Evolutionary conservation across 1,139 yeast genomes (phyloP).

Genomic region (Yamadazyma sp.): DNA sequence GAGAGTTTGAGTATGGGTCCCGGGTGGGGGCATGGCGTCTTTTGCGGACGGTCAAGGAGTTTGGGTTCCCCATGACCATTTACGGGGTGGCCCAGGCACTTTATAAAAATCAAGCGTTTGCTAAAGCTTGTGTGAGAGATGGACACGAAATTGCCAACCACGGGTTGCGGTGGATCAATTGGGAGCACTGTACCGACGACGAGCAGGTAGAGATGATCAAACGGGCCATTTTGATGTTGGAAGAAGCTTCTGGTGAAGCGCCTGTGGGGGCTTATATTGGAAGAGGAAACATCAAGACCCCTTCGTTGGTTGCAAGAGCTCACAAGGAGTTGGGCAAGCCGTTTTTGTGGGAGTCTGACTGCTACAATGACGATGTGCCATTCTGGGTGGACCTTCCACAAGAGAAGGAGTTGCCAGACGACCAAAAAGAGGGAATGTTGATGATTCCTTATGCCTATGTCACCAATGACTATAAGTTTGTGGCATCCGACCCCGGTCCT

Average conservation of each 20-base stretch:
- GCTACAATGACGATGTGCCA: slow-evolving; percentile 35
- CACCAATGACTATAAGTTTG: slow-evolving; percentile 31
- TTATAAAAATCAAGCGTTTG: slow-evolving; percentile 14
- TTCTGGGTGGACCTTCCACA: slow-evolving; percentile 31
- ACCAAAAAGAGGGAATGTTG: slow-evolving; percentile 26
- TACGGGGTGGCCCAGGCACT: slow-evolving; percentile 17
- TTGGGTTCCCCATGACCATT: slow-evolving; percentile 14
- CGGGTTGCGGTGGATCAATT: slow-evolving; percentile 15
- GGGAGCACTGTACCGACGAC: slow-evolving; percentile 19
- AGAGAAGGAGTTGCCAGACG: slow-evolving; percentile 16
- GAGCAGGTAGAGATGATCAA: slow-evolving; percentile 29
- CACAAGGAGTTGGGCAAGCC: slow-evolving; percentile 28
- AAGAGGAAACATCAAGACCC: slow-evolving; percentile 27
- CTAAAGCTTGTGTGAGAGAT: slow-evolving; percentile 17
- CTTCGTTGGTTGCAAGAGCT: slow-evolving; percentile 28
- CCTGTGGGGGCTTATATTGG: slow-evolving; percentile 37
- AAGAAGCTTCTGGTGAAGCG: slow-evolving; percentile 25
- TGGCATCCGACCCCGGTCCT: slow-evolving; percentile 20
- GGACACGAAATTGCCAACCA: slow-evolving; percentile 18
- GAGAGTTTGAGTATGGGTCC: slow-evolving; percentile 19
- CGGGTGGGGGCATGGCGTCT: slow-evolving; percentile 17
- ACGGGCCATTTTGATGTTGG: slow-evolving; percentile 23
- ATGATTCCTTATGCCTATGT: slow-evolving; percentile 35
- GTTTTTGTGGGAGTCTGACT: slow-evolving; percentile 30
- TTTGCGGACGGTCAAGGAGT: slow-evolving; percentile 15